Evolutionary conservation across 2,329 filamentous ascomycete genomes (phyloP).

Genomic region (Paecilomyces fulvus): DNA sequence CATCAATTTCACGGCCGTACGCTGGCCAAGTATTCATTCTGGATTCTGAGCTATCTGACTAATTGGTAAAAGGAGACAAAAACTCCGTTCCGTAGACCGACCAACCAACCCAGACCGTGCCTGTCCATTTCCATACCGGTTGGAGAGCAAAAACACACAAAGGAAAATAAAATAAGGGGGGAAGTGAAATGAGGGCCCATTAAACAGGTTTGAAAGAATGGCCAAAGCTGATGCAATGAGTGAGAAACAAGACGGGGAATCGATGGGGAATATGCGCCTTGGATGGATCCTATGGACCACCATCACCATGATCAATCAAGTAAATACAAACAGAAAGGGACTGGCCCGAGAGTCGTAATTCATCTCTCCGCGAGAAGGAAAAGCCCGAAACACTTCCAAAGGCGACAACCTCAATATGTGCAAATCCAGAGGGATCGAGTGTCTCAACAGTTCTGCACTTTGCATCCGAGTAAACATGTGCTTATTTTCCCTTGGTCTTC

Average conservation of each 20-base stretch:
- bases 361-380: not conserved
- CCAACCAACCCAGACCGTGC: not conserved
- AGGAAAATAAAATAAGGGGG: not conserved
- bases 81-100: not conserved
- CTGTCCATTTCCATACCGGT: not conserved
- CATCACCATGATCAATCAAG: not conserved
- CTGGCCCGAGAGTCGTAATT: not conserved
- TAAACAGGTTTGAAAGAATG: not conserved
- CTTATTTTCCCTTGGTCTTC: conserved; percentile 17
- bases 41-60: not conserved
- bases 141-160: not conserved
- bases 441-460: not conserved
- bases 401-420: not conserved
- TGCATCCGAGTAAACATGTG: not conserved
- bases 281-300: not conserved
- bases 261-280: not conserved
- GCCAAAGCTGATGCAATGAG: conserved; percentile 2
- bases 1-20: not conserved
- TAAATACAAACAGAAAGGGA: not conserved
- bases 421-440: not conserved
- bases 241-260: conserved; percentile 1
- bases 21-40: not conserved
- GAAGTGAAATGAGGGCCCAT: not conserved
- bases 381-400: not conserved
- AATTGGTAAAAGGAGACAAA: not conserved